phyloP scores from a whole-genome alignment of 192 early-diverging fungal genomes.

The Backusella sp. region DNA sequence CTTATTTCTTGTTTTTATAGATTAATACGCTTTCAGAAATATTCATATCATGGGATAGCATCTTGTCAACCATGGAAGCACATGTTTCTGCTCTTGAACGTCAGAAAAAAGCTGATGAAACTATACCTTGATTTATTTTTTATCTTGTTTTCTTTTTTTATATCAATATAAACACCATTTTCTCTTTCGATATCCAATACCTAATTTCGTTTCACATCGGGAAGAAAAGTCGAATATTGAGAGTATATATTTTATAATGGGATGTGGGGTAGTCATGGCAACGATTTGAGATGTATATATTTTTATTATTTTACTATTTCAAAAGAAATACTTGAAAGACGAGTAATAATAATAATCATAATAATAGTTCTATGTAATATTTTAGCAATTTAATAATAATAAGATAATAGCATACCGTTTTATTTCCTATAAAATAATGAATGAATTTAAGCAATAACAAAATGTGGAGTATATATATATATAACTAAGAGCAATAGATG shows the following conservation, averaged over 20 bases:
- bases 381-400: not conserved
- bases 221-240: no score
- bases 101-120: constrained; percentile 13
- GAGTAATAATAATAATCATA: no score
- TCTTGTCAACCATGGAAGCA: constrained; percentile 38
- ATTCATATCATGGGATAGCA: constrained; percentile 48
- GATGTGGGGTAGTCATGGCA: no score
- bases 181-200: not conserved
- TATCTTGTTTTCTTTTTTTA: not conserved
- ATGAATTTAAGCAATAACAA: not conserved
- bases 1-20: constrained; percentile 15
- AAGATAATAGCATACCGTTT: not conserved
- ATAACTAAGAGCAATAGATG: not conserved
- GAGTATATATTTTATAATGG: no score
- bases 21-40: constrained; percentile 48
- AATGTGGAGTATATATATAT: not conserved
- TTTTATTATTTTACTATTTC: no score
- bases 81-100: constrained; percentile 36
- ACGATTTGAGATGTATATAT: no score
- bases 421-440: constrained; percentile 8
- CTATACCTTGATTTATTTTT: not conserved
- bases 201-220: not conserved
- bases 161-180: not conserved
- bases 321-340: no score
- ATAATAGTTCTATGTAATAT: no score